Conservation (phyloP, 1,284 basidiomycete species). For the Malassezia yamatoensis region DNA sequence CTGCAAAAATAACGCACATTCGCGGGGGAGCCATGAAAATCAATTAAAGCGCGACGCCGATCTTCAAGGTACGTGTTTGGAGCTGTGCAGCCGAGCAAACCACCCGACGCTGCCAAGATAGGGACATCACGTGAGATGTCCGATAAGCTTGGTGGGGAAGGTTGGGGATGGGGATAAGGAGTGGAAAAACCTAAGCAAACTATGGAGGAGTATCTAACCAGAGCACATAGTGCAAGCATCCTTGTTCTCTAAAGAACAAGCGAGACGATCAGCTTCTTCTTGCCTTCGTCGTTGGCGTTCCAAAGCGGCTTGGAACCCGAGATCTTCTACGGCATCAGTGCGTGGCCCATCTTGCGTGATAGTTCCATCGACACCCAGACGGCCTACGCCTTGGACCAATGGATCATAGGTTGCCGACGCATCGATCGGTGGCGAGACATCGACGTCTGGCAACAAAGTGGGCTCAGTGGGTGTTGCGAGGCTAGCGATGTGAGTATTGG, state of each 20-base stretch:
- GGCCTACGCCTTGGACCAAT: slow-evolving; percentile 27
- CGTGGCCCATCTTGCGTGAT: slow-evolving; percentile 39
- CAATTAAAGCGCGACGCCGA: too few species aligned
- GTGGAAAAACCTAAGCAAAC: too few species aligned
- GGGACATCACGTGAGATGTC: too few species aligned
- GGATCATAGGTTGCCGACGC: slow-evolving; percentile 8
- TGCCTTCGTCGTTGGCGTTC: slow-evolving; percentile 64
- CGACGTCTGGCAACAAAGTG: background rate
- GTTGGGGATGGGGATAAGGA: background rate
- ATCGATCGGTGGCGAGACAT: too few species aligned
- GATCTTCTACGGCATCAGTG: slow-evolving; percentile 52
- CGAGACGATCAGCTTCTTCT: slow-evolving; percentile 66
- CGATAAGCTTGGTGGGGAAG: too few species aligned
- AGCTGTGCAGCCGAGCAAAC: too few species aligned
- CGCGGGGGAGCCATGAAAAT: slow-evolving; percentile 6
- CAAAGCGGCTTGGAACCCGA: slow-evolving; percentile 71
- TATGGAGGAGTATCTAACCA: too few species aligned
- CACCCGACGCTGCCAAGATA: too few species aligned
- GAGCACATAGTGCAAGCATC: slow-evolving; percentile 48
- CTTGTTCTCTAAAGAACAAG: slow-evolving; percentile 78
- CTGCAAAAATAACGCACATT: background rate
- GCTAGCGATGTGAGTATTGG: background rate
- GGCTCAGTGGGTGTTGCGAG: slow-evolving; percentile 1
- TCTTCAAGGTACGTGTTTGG: too few species aligned
- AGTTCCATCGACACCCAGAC: slow-evolving; percentile 39